phyloP scores from a whole-genome alignment of 2,329 filamentous ascomycete species.

The Ambrosiella beaveri region DNA sequence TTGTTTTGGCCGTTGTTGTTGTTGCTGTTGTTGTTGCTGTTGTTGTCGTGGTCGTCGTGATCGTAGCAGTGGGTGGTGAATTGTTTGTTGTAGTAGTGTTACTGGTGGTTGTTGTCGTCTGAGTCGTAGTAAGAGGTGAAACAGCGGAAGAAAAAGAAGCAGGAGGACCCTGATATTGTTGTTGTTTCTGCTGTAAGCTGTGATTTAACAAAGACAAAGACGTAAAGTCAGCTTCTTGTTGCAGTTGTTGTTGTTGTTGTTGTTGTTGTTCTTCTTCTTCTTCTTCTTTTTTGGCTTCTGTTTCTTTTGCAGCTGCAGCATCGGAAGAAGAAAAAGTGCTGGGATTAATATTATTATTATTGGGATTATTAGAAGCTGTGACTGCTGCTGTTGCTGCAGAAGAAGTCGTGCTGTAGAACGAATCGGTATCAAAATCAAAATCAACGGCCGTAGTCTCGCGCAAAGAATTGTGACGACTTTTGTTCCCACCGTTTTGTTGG shows the following conservation, averaged over 20 bases:
- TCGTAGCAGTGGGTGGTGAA: background rate
- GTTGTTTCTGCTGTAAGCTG: too few relatives aligned
- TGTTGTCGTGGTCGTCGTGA: background rate
- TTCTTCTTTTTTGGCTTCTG: too few relatives aligned
- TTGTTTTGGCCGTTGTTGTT: background rate
- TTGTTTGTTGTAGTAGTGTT: background rate
- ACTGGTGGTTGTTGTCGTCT: background rate
- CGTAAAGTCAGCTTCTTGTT: too few relatives aligned
- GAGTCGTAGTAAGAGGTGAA: background rate
- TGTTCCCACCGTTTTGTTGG: background rate
- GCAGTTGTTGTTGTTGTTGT: too few relatives aligned
- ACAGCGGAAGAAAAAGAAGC: background rate
- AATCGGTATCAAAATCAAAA: slow-evolving; percentile 8
- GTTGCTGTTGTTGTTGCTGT: background rate
- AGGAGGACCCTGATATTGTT: background rate
- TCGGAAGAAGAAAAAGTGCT: background rate
- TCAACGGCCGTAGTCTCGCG: slow-evolving; percentile 2
- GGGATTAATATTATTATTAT: background rate
- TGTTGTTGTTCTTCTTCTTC: too few relatives aligned
- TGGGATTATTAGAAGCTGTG: background rate
- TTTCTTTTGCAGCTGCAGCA: background rate
- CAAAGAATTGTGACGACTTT: slow-evolving; percentile 3
- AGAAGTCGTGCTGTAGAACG: background rate
- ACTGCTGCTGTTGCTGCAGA: background rate
- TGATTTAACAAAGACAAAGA: too few relatives aligned